Evolutionary conservation across 768 basidiomycete genomes (phyloP), one percentile per base, ranked within the genome.

Genomic region (Russula foetens): DNA sequence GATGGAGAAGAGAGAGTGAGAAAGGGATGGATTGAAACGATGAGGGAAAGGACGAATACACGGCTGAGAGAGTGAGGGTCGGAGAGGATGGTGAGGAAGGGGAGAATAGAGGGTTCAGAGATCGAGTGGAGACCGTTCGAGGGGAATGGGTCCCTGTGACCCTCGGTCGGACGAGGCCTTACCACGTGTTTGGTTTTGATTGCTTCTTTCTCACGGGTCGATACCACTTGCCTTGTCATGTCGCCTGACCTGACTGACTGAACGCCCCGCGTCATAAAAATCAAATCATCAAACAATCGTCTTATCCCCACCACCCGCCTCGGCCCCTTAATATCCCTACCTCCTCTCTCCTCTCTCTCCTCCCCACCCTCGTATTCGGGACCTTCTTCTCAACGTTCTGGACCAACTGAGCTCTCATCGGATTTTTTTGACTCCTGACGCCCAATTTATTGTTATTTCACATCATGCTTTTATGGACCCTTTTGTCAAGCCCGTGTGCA

Each of bases 171-270:
- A 33, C 9, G 35, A 54, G 35, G 54, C 17, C 49, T 44, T 56
- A 45, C 55, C 64, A 64, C 64, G 62, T 64, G 63, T 64, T 64
- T 64, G 63, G 60, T 35, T 43, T 56, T 64, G 63, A 62, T 64
- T 64, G 63, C 63, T 53, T 56, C 63, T 55, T 52, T 64, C 63
- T 31, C 63, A 64, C 63, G 50, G 35, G 48, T 56, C 48, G 15
- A 46, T 29, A 15, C 38, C 38, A 8, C 9, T 5, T 33, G 31
- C 31, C 5, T 5, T 33, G 9, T 38, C 7, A 7, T 41, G 44
- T 56, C 60, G 49, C 60, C 59, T 60, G 59, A 55, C 53, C 59
- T 5, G 31, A 4, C 31, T n/a, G n/a, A n/a, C n/a, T n/a, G n/a
- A n/a, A n/a, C n/a, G n/a, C n/a, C n/a, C 47, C 47, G 38, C 56